Evolutionary conservation across 116 monocot species (phyloP).

Genomic region (Posidonia oceanica): DNA sequence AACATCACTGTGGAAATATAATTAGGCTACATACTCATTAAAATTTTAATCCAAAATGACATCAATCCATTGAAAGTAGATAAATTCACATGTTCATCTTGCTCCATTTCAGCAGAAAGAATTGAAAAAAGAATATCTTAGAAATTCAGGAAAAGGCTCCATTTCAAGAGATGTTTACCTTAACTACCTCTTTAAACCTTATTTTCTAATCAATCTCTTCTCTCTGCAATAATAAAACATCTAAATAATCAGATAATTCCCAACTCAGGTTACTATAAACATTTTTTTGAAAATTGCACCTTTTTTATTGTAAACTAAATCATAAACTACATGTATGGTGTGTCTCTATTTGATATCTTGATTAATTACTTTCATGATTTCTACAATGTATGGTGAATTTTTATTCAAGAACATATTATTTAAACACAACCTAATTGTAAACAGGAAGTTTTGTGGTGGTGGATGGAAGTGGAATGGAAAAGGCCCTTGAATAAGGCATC

Average conservation of each 20-base stretch:
- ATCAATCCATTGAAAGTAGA: too few relatives aligned
- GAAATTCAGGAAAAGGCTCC: background rate
- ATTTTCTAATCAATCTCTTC: conserved; percentile 73
- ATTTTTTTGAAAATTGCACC: too few relatives aligned
- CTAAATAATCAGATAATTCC: background rate
- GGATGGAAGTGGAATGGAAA: conserved; percentile 57
- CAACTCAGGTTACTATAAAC: too few relatives aligned
- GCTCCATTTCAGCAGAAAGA: background rate
- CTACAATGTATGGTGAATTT: background rate
- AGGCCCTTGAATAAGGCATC: conserved; percentile 81
- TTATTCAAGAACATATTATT: background rate
- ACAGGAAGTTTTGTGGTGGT: conserved; percentile 86
- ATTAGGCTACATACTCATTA: too few relatives aligned
- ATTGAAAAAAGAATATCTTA: too few relatives aligned
- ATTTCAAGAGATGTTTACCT: conserved; percentile 35
- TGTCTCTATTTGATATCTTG: background rate
- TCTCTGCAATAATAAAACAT: conserved; percentile 41
- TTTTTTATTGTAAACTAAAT: too few relatives aligned
- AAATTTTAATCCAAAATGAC: too few relatives aligned
- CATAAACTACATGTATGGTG: conserved; percentile 17
- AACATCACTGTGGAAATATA: too few relatives aligned
- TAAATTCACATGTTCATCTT: background rate
- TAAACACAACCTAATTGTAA: background rate
- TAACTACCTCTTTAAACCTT: conserved; percentile 76
- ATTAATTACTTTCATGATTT: background rate